A percentile compares a stretch with the other conserved stretches of the same genome.
Evolutionary conservation across 331 rosid species (phyloP).

Genomic region (Telfairia occidentalis): DNA sequence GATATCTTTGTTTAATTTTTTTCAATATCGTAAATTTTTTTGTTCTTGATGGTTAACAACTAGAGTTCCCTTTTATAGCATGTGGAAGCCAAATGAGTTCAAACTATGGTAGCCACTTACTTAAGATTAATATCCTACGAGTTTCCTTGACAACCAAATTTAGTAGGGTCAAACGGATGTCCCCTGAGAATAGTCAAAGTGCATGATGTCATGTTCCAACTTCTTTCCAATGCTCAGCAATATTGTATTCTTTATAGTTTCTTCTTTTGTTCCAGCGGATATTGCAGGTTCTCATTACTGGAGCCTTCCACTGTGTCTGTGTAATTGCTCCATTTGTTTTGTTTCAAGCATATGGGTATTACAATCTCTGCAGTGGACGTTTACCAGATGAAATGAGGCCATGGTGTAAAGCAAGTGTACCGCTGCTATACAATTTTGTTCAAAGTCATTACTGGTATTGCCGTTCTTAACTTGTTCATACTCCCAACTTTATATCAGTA

Average conservation of each 20-base stretch:
- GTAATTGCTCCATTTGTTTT: slow-evolving; percentile 61
- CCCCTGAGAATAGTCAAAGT: no score
- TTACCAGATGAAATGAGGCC: slow-evolving; percentile 50
- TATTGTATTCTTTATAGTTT: slow-evolving; percentile 13
- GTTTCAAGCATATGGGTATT: slow-evolving; percentile 79
- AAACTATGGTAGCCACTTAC: no score
- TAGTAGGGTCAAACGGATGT: no score
- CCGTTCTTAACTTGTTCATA: slow-evolving; percentile 1
- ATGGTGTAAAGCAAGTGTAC: slow-evolving; percentile 84
- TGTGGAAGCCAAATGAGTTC: no score
- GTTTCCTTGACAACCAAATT: no score
- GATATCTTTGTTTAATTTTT: no score
- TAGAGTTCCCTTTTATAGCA: neutral
- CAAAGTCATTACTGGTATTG: slow-evolving; percentile 85
- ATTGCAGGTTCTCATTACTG: slow-evolving; percentile 46
- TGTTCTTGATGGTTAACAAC: neutral
- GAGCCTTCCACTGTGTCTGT: slow-evolving; percentile 48
- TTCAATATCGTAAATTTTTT: no score
- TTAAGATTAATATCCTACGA: no score
- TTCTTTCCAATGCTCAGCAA: neutral
- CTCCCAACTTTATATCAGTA: neutral
- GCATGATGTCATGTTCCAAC: neutral
- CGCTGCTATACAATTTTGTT: slow-evolving; percentile 65
- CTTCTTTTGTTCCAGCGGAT: slow-evolving; percentile 35
- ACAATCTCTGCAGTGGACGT: slow-evolving; percentile 51